Evolutionary conservation across 2,329 filamentous ascomycete species (phyloP).

Genomic region (Rhynchosporium graminicola): DNA sequence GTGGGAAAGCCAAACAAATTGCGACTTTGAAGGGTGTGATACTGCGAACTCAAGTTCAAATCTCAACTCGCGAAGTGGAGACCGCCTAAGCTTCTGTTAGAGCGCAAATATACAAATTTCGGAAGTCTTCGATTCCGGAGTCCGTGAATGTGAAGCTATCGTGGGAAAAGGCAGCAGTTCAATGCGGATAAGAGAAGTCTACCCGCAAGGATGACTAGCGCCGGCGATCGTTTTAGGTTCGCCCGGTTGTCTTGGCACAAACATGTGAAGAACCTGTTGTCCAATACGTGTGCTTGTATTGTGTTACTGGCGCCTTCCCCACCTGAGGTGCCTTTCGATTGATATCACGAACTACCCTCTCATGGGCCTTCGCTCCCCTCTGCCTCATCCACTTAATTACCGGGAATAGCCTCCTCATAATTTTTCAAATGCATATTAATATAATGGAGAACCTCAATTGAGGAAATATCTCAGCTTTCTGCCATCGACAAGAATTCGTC

Average conservation of each 20-base stretch:
- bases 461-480: no score
- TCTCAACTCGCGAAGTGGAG: no score
- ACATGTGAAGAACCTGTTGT: constrained; percentile 14
- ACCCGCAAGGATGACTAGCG: neutral
- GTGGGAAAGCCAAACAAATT: neutral
- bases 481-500: no score
- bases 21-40: no score
- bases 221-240: neutral
- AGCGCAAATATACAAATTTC: no score
- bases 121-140: neutral
- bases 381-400: neutral
- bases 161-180: neutral
- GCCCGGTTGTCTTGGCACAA: constrained; percentile 9
- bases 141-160: neutral
- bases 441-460: neutral
- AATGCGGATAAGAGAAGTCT: neutral
- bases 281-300: constrained; percentile 8
- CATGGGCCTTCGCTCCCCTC: neutral
- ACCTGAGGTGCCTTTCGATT: neutral
- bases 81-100: no score
- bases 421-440: neutral
- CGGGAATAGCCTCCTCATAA: constrained; percentile 1
- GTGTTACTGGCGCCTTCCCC: constrained; percentile 2
- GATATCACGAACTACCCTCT: neutral
- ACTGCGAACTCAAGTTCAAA: no score